These are phyloP conservation scores for Reticulascus tulasneorum DNA, from an alignment of 2,329 filamentous ascomycete species.

Conservation along the genomic window DNA sequence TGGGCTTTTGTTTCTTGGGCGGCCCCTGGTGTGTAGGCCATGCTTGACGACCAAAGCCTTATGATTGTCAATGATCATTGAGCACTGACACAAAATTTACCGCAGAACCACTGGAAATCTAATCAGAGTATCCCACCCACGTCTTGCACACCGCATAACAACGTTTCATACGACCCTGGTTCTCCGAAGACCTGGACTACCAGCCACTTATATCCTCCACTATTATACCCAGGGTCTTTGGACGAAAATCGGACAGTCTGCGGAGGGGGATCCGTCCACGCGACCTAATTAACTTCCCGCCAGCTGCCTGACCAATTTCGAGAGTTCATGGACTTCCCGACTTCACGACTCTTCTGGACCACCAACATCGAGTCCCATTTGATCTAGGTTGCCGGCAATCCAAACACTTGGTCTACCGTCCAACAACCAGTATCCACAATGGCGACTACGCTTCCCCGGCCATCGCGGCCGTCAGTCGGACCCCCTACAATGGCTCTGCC, in stretches of 20 bases:
- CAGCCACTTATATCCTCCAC: slow-evolving; percentile 1
- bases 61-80: slow-evolving; percentile 6
- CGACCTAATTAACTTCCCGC: slow-evolving; percentile 8
- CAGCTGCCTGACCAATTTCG: slow-evolving; percentile 2
- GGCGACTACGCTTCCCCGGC: slow-evolving; percentile 62
- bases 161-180: slow-evolving; percentile 20
- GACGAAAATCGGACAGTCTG: slow-evolving; percentile 9
- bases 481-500: slow-evolving; percentile 71
- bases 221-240: slow-evolving; percentile 7
- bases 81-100: slow-evolving; percentile 11
- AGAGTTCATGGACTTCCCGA: slow-evolving; percentile 26
- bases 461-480: slow-evolving; percentile 63
- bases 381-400: slow-evolving; percentile 1
- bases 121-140: slow-evolving; percentile 12
- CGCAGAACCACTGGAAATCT: slow-evolving; percentile 8
- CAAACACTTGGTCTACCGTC: slow-evolving; percentile 1
- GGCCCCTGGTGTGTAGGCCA: slow-evolving; percentile 10
- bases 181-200: slow-evolving; percentile 9
- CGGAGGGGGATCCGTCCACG: slow-evolving; percentile 4
- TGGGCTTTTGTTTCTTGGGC: slow-evolving; percentile 2
- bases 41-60: slow-evolving; percentile 5
- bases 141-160: slow-evolving; percentile 18
- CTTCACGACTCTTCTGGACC: slow-evolving; percentile 10
- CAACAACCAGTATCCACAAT: slow-evolving; percentile 30
- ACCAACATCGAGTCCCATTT: slow-evolving; percentile 6